Percentiles rank a stretch among this genome's conserved stretches.
Conservation (phyloP, 768 basidiomycete species). For the Naganishia antarctica region DNA sequence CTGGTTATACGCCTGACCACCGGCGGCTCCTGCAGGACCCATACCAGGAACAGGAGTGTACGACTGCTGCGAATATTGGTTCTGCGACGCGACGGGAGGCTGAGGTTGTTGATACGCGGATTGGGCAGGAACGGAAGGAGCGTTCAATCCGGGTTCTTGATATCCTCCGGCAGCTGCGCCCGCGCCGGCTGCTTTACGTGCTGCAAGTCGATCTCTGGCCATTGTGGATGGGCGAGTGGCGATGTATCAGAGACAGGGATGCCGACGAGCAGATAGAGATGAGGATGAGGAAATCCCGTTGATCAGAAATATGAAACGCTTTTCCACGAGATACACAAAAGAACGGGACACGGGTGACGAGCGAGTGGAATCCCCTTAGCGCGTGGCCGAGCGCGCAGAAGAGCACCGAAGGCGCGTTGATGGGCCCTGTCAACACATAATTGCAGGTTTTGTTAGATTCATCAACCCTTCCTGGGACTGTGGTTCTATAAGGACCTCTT, state of each 20-base stretch:
- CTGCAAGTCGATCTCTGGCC: conserved; percentile 81
- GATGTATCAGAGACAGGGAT: not conserved
- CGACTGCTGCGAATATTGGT: conserved; percentile 28
- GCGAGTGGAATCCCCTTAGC: no score
- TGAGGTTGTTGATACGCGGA: conserved; percentile 37
- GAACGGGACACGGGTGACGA: no score
- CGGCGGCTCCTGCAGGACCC: conserved; percentile 16
- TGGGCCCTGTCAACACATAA: no score
- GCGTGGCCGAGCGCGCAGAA: no score
- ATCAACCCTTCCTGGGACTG: no score
- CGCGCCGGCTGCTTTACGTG: conserved; percentile 32
- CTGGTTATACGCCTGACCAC: conserved; percentile 23
- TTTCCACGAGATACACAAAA: no score
- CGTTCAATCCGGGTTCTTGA: conserved; percentile 10
- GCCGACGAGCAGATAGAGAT: not conserved
- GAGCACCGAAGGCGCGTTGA: no score
- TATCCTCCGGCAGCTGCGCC: conserved; percentile 7
- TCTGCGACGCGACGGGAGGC: conserved; percentile 15
- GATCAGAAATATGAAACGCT: no score
- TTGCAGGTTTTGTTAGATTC: no score
- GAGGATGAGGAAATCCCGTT: not conserved
- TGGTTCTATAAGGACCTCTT: no score
- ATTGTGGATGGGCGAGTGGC: conserved; percentile 49
- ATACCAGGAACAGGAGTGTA: conserved; percentile 30
- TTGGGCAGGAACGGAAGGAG: conserved; percentile 7